A percentile compares a stretch with the other conserved stretches of the same genome.
Conservation (phyloP, 2,329 filamentous ascomycete genomes). For the Clonostachys chloroleuca region DNA sequence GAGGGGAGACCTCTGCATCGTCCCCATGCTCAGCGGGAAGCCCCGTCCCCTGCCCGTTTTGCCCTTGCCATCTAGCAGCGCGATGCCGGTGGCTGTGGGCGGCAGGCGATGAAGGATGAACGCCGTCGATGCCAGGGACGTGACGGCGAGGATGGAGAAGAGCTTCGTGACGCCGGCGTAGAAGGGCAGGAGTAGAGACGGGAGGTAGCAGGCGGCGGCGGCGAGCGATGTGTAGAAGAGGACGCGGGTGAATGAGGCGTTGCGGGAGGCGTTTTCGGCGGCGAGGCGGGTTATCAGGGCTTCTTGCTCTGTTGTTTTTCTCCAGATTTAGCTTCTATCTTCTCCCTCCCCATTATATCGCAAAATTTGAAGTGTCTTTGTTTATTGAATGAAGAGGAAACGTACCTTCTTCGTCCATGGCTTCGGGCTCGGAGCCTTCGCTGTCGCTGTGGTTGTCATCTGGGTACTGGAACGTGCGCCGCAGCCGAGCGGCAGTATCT, state of each 20-base stretch:
- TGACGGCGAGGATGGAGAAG: slow-evolving; percentile 52
- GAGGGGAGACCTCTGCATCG: slow-evolving; percentile 34
- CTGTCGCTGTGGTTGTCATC: slow-evolving; percentile 48
- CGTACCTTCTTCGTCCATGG: slow-evolving; percentile 72
- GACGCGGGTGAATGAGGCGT: slow-evolving; percentile 50
- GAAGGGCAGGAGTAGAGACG: slow-evolving; percentile 23
- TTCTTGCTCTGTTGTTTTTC: slow-evolving; percentile 53
- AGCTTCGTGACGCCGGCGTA: slow-evolving; percentile 20
- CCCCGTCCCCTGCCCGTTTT: background rate
- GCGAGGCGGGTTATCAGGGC: slow-evolving; percentile 52
- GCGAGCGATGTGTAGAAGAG: slow-evolving; percentile 59
- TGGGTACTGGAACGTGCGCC: slow-evolving; percentile 75
- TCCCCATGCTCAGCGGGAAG: background rate
- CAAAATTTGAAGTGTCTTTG: background rate
- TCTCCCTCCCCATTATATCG: background rate
- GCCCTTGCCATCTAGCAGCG: slow-evolving; percentile 31
- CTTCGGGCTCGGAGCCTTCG: slow-evolving; percentile 48
- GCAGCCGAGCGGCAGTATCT: slow-evolving; percentile 52
- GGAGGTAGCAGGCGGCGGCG: slow-evolving; percentile 47
- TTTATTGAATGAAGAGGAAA: too few species aligned
- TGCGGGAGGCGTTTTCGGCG: slow-evolving; percentile 49
- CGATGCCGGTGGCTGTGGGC: slow-evolving; percentile 48
- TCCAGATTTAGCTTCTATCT: background rate
- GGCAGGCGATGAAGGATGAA: slow-evolving; percentile 56
- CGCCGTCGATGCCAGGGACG: slow-evolving; percentile 57